Evolutionary conservation across 2,329 filamentous ascomycete genomes (phyloP).

Genomic region (Colletotrichum echinochloae): DNA sequence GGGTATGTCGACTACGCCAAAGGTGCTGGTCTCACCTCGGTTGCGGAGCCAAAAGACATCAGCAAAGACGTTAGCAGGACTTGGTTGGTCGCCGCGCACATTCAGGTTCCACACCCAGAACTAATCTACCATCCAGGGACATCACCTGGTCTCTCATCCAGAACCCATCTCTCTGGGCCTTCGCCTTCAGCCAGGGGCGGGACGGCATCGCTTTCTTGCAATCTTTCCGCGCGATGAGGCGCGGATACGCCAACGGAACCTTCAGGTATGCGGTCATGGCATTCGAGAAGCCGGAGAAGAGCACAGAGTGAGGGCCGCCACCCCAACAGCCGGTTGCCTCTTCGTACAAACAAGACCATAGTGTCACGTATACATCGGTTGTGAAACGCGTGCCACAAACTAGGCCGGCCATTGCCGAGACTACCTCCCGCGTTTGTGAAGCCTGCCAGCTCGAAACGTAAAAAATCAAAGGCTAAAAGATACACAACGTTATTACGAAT

Average conservation of each 20-base stretch:
- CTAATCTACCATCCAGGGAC: slow-evolving; percentile 57
- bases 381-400: too few relatives aligned
- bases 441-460: background rate
- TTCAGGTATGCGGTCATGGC: slow-evolving; percentile 71
- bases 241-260: slow-evolving; percentile 68
- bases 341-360: background rate
- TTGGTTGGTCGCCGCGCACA: slow-evolving; percentile 57
- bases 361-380: background rate
- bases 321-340: background rate
- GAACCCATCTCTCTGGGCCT: slow-evolving; percentile 70
- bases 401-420: background rate
- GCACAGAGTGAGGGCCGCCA: background rate
- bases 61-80: slow-evolving; percentile 69
- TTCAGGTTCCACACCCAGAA: background rate
- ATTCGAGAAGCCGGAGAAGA: slow-evolving; percentile 58
- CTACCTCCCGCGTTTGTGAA: too few relatives aligned
- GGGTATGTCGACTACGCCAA: slow-evolving; percentile 65
- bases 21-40: slow-evolving; percentile 59
- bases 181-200: slow-evolving; percentile 69
- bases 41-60: slow-evolving; percentile 65
- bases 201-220: slow-evolving; percentile 72
- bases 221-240: slow-evolving; percentile 70
- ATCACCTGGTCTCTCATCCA: slow-evolving; percentile 72
- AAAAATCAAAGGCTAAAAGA: background rate
- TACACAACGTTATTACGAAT: background rate